A percentile compares a stretch with the other conserved stretches of the same genome.
phyloP scores from a whole-genome alignment of 2,329 filamentous ascomycete species.

The Ophiostoma sp. region DNA sequence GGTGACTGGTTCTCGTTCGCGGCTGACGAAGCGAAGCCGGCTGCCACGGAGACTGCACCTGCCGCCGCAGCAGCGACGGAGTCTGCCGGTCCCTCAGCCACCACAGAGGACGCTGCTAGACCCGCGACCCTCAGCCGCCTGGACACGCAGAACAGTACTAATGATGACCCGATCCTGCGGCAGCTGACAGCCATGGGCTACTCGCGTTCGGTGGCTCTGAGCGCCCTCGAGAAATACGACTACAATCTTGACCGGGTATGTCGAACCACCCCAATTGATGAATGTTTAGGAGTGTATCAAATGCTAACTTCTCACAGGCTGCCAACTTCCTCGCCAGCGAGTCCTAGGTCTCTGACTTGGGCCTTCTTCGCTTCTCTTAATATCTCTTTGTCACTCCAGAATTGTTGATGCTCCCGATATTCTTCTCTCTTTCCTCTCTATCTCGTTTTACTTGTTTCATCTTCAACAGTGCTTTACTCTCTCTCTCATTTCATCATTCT shows the following conservation, averaged over 20 bases:
- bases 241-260: slow-evolving; percentile 93
- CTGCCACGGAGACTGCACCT: slow-evolving; percentile 34
- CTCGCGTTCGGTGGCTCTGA: slow-evolving; percentile 67
- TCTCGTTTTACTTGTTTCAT: no score
- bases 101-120: slow-evolving; percentile 32
- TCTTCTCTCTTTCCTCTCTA: not conserved
- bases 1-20: slow-evolving; percentile 63
- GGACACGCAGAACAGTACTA: slow-evolving; percentile 70
- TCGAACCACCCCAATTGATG: slow-evolving; percentile 26
- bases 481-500: not conserved
- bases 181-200: slow-evolving; percentile 90
- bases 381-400: not conserved
- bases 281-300: not conserved
- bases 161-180: slow-evolving; percentile 90
- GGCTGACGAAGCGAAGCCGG: not conserved
- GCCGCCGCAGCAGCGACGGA: slow-evolving; percentile 30
- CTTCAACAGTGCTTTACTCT: not conserved
- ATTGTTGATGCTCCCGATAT: not conserved
- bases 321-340: slow-evolving; percentile 20
- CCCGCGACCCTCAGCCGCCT: slow-evolving; percentile 57
- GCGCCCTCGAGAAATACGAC: slow-evolving; percentile 88
- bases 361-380: not conserved
- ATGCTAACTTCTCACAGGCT: slow-evolving; percentile 12
- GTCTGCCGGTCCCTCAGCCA: slow-evolving; percentile 26
- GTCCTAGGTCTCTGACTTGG: not conserved